Evolutionary conservation across 208 protist genomes (phyloP).

Genomic region (Leishmania major): DNA sequence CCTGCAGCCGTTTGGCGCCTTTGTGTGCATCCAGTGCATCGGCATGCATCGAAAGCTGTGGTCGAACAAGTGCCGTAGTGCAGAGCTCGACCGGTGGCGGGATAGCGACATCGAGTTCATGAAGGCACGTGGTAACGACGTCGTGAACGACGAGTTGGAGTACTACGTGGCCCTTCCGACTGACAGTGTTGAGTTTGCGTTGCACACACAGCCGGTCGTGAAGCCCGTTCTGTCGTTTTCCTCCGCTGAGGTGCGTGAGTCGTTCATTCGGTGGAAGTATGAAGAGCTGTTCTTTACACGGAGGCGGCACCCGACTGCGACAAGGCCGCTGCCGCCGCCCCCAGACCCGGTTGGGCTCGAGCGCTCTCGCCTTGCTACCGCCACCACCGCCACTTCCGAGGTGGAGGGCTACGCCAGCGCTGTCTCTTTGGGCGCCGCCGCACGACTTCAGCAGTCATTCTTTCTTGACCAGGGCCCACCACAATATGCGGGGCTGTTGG

Average conservation of each 20-base stretch:
- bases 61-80: slow-evolving; percentile 67
- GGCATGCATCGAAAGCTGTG: slow-evolving; percentile 79
- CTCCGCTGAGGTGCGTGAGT: slow-evolving; percentile 41
- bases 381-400: neutral
- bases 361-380: slow-evolving; percentile 8
- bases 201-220: slow-evolving; percentile 23
- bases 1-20: slow-evolving; percentile 65
- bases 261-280: slow-evolving; percentile 71
- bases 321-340: slow-evolving; percentile 12
- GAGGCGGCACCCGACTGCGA: slow-evolving; percentile 24
- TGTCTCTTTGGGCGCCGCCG: neutral
- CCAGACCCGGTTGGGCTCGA: slow-evolving; percentile 29
- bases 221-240: slow-evolving; percentile 46
- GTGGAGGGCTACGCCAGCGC: slow-evolving; percentile 4
- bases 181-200: slow-evolving; percentile 33
- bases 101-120: slow-evolving; percentile 59
- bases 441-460: slow-evolving; percentile 6
- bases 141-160: slow-evolving; percentile 71
- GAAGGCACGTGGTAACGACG: slow-evolving; percentile 54
- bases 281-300: slow-evolving; percentile 55
- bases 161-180: slow-evolving; percentile 42
- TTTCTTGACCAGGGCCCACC: slow-evolving; percentile 43
- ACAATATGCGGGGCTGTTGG: slow-evolving; percentile 50
- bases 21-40: slow-evolving; percentile 81
- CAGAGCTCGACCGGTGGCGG: slow-evolving; percentile 70